Base-by-base conservation (phyloP, 1,284 basidiomycete genomes). In the Naganishia albida region DNA sequence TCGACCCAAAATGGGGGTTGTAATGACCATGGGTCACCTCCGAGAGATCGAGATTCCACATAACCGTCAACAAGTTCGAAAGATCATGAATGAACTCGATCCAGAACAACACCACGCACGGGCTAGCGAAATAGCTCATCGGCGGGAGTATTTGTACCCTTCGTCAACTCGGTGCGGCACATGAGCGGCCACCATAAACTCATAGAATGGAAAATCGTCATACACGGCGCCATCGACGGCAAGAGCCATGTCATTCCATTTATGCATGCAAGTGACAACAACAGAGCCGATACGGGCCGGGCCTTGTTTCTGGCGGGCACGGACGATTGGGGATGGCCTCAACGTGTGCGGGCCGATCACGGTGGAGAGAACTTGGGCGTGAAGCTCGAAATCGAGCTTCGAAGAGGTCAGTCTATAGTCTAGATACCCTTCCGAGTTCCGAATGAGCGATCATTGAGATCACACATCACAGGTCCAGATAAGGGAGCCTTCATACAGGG, bases 101-200 rank as follows among this genome's bases (percentile, higher is more conserved):
- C 34, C 34, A 10, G 34, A 6, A 4, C 34, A 34, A 10, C 10
- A 34, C 10, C 6, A 34, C 4, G 34, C 34, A 4, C 34, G 34
- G 6, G 34, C 6, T 10, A 34, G 34, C 34, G 34, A 34, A 34
- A 34, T 10, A 4, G 10, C 34, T 10, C 34, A 10, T 10, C 51
- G 51, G 8, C 51, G 51, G 12, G 30, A 39, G 18, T 64, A 57
- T 25, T 18, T 16, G 63, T 64, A 2, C 40, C 63, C 2, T 64
- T 55, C 16, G 15, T 18, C 7, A 57, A 64, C 44, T 63, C 62
- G 7, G 30, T 72, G 12, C 73, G 70, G 72, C 70, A 72, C 55
- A 44, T 68, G 16, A 73, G 74, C 66, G 72, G 73, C 3, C 70
- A 74, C 52, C 73, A 74, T 50, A 74, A 74, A 43, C 62, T 73